A percentile compares a stretch with the other conserved stretches of the same genome.
These are phyloP conservation scores for Lactuca saligna DNA, from an alignment of 129 eudicot genomes.

Conservation along the genomic window DNA sequence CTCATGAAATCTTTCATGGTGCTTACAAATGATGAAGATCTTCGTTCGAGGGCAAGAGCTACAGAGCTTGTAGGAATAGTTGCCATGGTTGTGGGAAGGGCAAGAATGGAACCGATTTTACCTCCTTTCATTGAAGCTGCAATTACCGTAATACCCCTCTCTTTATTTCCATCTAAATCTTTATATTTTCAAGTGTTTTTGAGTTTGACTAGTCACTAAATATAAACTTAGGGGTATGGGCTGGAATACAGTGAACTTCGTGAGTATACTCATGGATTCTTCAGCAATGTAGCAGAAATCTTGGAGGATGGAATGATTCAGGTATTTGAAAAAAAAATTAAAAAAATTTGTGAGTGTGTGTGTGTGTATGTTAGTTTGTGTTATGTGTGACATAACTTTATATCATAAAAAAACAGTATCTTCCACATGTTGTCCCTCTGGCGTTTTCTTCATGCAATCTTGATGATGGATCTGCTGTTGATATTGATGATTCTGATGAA, in stretches of 20 bases:
- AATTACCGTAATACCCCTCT: constrained; percentile 51
- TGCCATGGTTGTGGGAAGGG: constrained; percentile 98
- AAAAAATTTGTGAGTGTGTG: not conserved
- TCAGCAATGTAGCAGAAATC: constrained; percentile 90
- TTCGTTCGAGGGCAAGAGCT: constrained; percentile 95
- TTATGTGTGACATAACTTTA: constrained; percentile 12
- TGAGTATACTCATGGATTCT: constrained; percentile 97
- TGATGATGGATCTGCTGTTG: constrained; percentile 98
- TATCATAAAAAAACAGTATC: constrained; percentile 70
- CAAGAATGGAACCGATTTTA: constrained; percentile 86
- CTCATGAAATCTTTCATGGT: constrained; percentile 92
- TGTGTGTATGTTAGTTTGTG: not conserved
- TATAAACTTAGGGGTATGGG: constrained; percentile 66
- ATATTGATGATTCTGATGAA: constrained; percentile 87
- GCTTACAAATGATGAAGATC: constrained; percentile 90
- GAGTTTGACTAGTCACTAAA: constrained; percentile 15
- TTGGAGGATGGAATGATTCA: constrained; percentile 84
- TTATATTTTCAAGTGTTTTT: no score
- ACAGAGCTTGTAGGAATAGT: constrained; percentile 95
- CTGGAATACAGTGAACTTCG: constrained; percentile 97
- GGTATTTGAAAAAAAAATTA: constrained; percentile 34
- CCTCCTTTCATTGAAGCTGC: constrained; percentile 98
- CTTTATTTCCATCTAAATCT: not conserved
- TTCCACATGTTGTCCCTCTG: constrained; percentile 90
- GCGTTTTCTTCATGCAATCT: constrained; percentile 90